Evolutionary conservation across 805 yeast species (phyloP).

Genomic region (Suhomyces vadensis): DNA sequence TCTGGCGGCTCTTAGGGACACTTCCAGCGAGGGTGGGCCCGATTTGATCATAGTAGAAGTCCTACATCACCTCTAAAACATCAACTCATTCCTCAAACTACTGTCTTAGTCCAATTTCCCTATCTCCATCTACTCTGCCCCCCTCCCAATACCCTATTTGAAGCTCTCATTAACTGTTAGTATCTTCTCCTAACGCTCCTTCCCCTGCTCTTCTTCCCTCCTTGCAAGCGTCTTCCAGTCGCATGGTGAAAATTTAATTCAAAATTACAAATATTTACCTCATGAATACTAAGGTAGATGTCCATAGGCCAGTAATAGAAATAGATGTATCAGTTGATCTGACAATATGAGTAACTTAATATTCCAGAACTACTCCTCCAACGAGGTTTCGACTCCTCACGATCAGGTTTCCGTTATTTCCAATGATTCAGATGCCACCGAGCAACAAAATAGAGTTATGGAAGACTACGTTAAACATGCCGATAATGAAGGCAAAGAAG

Average conservation of each 20-base stretch:
- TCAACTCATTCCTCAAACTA: too few relatives aligned
- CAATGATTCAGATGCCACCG: slow-evolving; percentile 1
- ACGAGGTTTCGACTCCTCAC: neutral
- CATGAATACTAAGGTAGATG: too few relatives aligned
- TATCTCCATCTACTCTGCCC: too few relatives aligned
- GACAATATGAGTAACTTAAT: slow-evolving; percentile 25
- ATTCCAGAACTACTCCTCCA: slow-evolving; percentile 18
- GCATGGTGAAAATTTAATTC: neutral
- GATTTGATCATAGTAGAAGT: too few relatives aligned
- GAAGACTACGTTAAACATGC: neutral
- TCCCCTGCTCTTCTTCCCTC: neutral
- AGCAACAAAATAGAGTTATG: neutral
- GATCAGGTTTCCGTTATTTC: neutral
- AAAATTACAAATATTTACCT: neutral
- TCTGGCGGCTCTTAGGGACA: too few relatives aligned
- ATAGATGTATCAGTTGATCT: slow-evolving; percentile 4
- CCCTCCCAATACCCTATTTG: too few relatives aligned
- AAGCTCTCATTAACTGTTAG: too few relatives aligned
- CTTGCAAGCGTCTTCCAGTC: too few relatives aligned
- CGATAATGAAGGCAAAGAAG: neutral
- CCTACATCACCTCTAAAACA: too few relatives aligned
- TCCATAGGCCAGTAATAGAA: too few relatives aligned
- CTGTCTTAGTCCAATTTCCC: too few relatives aligned
- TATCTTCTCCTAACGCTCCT: neutral
- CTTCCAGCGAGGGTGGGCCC: too few relatives aligned